Evolutionary conservation across 2,329 filamentous ascomycete species (phyloP).

Genomic region (Keithomyces neogunnii): DNA sequence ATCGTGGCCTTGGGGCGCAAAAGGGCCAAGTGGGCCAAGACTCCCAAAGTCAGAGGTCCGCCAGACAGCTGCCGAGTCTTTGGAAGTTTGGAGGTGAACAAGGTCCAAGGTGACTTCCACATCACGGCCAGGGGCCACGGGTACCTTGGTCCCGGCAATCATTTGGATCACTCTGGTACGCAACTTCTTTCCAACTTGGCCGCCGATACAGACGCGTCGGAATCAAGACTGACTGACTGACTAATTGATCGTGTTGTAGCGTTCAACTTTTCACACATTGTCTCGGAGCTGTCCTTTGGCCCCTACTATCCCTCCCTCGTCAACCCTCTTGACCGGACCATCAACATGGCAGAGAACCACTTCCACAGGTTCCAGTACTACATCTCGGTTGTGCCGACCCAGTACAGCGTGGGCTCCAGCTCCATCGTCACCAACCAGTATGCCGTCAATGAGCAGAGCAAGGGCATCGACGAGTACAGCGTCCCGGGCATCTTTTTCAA

Average conservation of each 20-base stretch:
- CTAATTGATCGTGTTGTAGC: conserved; percentile 33
- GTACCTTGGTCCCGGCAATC: conserved; percentile 70
- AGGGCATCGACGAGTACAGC: conserved; percentile 55
- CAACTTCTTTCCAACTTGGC: conserved; percentile 9
- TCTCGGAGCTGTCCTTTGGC: conserved; percentile 93
- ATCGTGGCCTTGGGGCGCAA: conserved; percentile 64
- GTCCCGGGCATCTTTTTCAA: conserved; percentile 96
- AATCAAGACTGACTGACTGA: neutral
- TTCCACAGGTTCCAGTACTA: conserved; percentile 99
- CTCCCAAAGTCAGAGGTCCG: conserved; percentile 53
- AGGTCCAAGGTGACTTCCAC: conserved; percentile 96
- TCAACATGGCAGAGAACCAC: conserved; percentile 63
- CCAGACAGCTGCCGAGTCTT: conserved; percentile 80
- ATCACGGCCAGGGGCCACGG: conserved; percentile 93
- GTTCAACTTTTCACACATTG: conserved; percentile 97
- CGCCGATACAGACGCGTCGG: no score
- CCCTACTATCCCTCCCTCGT: conserved; percentile 90
- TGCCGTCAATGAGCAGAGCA: conserved; percentile 84
- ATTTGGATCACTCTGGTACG: conserved; percentile 75
- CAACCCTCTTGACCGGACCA: conserved; percentile 90
- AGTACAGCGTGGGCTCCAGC: conserved; percentile 65
- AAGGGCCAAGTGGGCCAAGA: conserved; percentile 64
- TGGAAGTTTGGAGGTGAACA: conserved; percentile 85
- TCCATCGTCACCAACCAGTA: conserved; percentile 94
- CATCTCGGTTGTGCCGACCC: conserved; percentile 85